phyloP scores from a whole-genome alignment of 495 filamentous ascomycete genomes.

The Chaetomium cochliodes region DNA sequence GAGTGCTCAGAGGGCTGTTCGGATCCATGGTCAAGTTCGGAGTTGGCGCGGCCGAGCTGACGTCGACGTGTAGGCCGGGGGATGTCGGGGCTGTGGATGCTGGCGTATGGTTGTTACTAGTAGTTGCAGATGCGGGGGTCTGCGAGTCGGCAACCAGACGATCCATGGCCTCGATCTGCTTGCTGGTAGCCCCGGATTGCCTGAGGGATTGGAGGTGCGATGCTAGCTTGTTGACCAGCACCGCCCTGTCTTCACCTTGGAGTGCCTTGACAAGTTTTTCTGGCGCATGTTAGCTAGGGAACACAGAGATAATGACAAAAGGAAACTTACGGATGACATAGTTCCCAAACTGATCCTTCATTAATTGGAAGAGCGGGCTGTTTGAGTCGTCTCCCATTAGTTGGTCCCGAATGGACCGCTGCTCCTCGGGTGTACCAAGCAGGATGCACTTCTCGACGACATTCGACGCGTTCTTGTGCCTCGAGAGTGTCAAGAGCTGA shows the following conservation, averaged over 20 bases:
- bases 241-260: slow-evolving; percentile 56
- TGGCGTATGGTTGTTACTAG: slow-evolving; percentile 22
- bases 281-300: slow-evolving; percentile 37
- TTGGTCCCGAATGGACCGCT: slow-evolving; percentile 65
- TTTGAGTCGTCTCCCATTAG: slow-evolving; percentile 67
- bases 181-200: slow-evolving; percentile 65
- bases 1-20: slow-evolving; percentile 64
- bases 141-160: slow-evolving; percentile 41
- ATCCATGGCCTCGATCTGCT: slow-evolving; percentile 73
- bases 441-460: slow-evolving; percentile 94
- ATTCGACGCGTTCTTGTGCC: slow-evolving; percentile 96
- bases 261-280: slow-evolving; percentile 59
- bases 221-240: slow-evolving; percentile 69
- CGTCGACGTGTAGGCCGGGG: slow-evolving; percentile 47
- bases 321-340: slow-evolving; percentile 88
- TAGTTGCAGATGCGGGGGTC: slow-evolving; percentile 39
- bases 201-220: slow-evolving; percentile 71
- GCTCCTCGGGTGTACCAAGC: slow-evolving; percentile 66
- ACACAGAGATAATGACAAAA: no score
- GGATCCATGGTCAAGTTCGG: slow-evolving; percentile 60
- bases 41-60: slow-evolving; percentile 54
- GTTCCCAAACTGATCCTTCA: slow-evolving; percentile 92
- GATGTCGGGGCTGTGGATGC: slow-evolving; percentile 32
- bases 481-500: slow-evolving; percentile 72
- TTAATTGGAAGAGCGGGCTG: slow-evolving; percentile 67